Base-by-base conservation (phyloP, 768 basidiomycete species). In the Pleurotus eryngii region DNA sequence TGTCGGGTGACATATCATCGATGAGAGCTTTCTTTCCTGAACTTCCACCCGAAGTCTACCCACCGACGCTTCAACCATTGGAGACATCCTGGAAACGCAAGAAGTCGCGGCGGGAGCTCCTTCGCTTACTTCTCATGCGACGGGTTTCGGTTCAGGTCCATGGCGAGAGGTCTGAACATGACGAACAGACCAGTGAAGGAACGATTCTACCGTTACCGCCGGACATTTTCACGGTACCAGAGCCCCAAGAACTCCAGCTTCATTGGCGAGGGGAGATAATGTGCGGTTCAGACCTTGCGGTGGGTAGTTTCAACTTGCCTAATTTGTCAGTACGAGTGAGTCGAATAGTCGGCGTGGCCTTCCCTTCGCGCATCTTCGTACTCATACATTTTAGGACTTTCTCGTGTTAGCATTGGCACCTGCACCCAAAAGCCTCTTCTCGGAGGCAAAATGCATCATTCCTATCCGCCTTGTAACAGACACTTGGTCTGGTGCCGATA, bases 401-500 rank as follows among this genome's bases (percentile, higher is more conserved):
- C 74, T 89, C 27, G 72, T 76, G 15, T 65, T 87, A 24, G 70
- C 73, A 3, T 60, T 87, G 46, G 60, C 71, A 14, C 80, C 83
- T 15, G 65, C 67, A 9, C 70, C 60, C 59, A 65, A 64, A 62
- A 65, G 63, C 67, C 74, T 43, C 61, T 57, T 78, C 66, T 17
- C 67, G 65, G 56, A 62, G 55, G 56, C 77, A 12, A 78, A 79
- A 63, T 62, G 82, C 46, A 72, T 71, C 11, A 72, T 82, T 56
- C 80, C 83, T 1, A 81, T 87, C 48, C 75, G 78, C 51, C 64
- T 89, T 24, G 84, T 82, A 27, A 85, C 85, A 2, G 84, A 89
- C 58, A 69, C 84, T 0, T 85, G 76, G 64, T 39, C 51, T 40
- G 51, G 51, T 3, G 51, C 51, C n/a, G 42, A 45, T 17, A 45